Evolutionary conservation across 768 basidiomycete genomes (phyloP).

Genomic region (Phylloporus sp.): DNA sequence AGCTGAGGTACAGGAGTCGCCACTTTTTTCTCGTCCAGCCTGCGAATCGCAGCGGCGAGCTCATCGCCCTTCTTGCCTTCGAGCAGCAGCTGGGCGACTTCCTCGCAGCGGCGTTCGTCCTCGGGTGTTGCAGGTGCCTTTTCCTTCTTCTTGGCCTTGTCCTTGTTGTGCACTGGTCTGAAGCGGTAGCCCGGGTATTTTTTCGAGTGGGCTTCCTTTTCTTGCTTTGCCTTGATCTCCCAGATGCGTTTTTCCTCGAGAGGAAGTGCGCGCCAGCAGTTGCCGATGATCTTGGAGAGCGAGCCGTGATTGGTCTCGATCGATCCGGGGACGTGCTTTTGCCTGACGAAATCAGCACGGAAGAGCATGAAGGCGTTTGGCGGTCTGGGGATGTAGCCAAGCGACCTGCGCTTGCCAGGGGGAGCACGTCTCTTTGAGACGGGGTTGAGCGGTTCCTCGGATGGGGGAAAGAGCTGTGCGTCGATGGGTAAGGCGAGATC

Average conservation of each 20-base stretch:
- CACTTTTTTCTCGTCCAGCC: slow-evolving; percentile 37
- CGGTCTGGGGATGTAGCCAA: slow-evolving; percentile 34
- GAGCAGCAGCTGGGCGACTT: slow-evolving; percentile 59
- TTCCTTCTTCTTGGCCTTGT: slow-evolving; percentile 41
- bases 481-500: slow-evolving; percentile 32
- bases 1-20: not conserved
- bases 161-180: slow-evolving; percentile 43
- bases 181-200: slow-evolving; percentile 64
- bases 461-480: slow-evolving; percentile 52
- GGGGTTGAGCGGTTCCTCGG: slow-evolving; percentile 36
- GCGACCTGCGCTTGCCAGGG: slow-evolving; percentile 61
- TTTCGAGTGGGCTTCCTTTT: slow-evolving; percentile 67
- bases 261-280: slow-evolving; percentile 66
- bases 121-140: slow-evolving; percentile 16
- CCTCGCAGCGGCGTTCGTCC: slow-evolving; percentile 38
- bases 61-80: slow-evolving; percentile 70
- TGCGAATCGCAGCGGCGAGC: slow-evolving; percentile 57
- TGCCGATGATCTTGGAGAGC: slow-evolving; percentile 48
- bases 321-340: slow-evolving; percentile 48
- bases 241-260: slow-evolving; percentile 68
- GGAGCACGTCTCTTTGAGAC: slow-evolving; percentile 47
- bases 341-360: slow-evolving; percentile 35
- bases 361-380: slow-evolving; percentile 37
- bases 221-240: slow-evolving; percentile 69
- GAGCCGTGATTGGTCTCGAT: slow-evolving; percentile 50